Evolutionary conservation across 2,329 filamentous ascomycete genomes (phyloP).

Genomic region (Aspergillus pseudonomiae): DNA sequence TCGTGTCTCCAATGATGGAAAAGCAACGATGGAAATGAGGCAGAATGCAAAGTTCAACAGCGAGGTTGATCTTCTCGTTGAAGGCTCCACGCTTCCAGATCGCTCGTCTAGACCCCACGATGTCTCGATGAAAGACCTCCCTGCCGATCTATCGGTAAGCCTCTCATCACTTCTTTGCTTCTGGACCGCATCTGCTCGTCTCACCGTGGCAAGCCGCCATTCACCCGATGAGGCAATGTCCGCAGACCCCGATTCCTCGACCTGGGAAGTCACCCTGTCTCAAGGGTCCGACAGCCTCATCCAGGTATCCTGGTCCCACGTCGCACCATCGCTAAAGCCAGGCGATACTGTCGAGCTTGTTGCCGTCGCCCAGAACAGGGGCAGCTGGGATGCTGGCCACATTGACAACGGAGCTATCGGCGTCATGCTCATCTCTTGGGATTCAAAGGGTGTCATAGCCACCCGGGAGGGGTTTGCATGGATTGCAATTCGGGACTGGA

Average conservation of each 20-base stretch:
- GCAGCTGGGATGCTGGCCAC: neutral
- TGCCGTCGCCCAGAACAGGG: neutral
- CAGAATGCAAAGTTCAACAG: neutral
- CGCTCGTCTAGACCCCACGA: neutral
- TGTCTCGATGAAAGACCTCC: neutral
- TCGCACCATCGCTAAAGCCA: neutral
- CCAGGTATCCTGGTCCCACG: neutral
- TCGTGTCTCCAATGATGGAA: neutral
- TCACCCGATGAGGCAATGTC: neutral
- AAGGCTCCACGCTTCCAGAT: neutral
- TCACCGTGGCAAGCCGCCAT: neutral
- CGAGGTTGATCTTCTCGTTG: neutral
- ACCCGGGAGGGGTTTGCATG: neutral
- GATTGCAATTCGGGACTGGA: slow-evolving; percentile 2
- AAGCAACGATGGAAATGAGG: neutral
- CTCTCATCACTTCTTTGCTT: neutral
- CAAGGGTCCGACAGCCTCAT: neutral
- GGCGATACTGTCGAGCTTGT: neutral
- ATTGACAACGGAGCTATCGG: slow-evolving; percentile 2
- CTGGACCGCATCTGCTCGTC: neutral
- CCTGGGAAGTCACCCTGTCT: neutral
- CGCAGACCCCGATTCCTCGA: neutral
- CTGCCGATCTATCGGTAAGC: neutral
- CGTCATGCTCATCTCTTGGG: neutral
- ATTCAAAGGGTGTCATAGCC: neutral